A percentile compares a stretch with the other conserved stretches of the same genome.
phyloP scores from a whole-genome alignment of 306 rosid genomes.

The Trichosanthes truncata region DNA sequence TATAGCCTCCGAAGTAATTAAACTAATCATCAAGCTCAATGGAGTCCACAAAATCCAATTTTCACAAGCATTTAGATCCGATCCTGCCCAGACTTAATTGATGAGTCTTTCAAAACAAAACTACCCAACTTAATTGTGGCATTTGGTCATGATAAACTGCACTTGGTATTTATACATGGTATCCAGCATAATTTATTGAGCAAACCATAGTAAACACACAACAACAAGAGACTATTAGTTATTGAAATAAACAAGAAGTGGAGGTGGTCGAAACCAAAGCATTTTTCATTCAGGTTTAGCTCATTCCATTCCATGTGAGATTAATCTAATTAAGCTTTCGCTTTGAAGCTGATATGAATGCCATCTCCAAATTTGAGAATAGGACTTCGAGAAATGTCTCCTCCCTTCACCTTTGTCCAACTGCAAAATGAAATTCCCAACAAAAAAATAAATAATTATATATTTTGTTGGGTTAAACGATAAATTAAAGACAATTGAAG shows the following conservation, averaged over 20 bases:
- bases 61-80: too few species aligned
- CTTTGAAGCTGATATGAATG: conserved; percentile 8
- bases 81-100: too few species aligned
- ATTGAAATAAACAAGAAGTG: background rate
- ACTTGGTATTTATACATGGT: background rate
- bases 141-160: background rate
- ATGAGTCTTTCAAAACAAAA: background rate
- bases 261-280: background rate
- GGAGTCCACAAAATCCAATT: too few species aligned
- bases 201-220: background rate
- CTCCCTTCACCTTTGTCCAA: conserved; percentile 19
- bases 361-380: conserved; percentile 14
- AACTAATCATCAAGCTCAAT: too few species aligned
- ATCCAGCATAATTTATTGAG: background rate
- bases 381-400: conserved; percentile 10
- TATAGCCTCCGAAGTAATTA: too few species aligned
- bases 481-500: too few species aligned
- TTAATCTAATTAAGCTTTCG: background rate
- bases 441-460: background rate
- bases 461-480: background rate
- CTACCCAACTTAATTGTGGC: background rate
- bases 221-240: background rate
- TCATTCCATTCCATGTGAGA: background rate
- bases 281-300: background rate
- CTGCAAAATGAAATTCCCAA: background rate